Evolutionary conservation across 2,329 filamentous ascomycete species (phyloP).

Genomic region (Epichloe festucae): DNA sequence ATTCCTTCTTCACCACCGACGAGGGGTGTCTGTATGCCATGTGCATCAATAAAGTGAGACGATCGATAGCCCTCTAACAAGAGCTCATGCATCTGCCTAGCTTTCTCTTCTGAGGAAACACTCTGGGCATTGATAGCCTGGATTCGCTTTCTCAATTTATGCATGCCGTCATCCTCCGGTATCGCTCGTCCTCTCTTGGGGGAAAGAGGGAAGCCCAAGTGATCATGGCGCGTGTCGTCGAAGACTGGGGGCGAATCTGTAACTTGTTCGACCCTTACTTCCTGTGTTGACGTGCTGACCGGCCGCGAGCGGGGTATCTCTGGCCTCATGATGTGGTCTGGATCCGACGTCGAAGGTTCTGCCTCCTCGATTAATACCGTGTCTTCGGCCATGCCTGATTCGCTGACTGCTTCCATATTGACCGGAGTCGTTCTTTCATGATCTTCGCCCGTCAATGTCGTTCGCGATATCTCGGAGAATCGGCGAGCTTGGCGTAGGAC

Average conservation of each 20-base stretch:
- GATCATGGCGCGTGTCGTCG: constrained; percentile 17
- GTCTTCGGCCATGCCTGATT: constrained; percentile 13
- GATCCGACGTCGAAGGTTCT: neutral
- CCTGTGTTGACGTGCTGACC: constrained; percentile 21
- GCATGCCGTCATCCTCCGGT: constrained; percentile 73
- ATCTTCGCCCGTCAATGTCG: constrained; percentile 23
- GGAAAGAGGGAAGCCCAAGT: constrained; percentile 20
- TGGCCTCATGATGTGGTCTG: constrained; percentile 8
- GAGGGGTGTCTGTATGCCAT: constrained; percentile 4
- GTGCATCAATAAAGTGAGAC: constrained; percentile 12
- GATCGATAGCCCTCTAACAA: constrained; percentile 54
- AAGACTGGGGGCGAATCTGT: constrained; percentile 10
- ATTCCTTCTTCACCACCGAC: constrained; percentile 9
- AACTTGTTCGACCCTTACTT: constrained; percentile 20
- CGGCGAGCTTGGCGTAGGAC: constrained; percentile 53
- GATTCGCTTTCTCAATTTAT: constrained; percentile 51
- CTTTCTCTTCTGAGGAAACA: constrained; percentile 50
- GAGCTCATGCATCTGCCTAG: constrained; percentile 55
- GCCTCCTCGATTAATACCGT: constrained; percentile 3
- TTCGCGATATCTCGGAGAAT: constrained; percentile 39
- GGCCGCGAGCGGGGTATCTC: constrained; percentile 17
- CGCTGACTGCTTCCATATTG: constrained; percentile 14
- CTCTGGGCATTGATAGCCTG: constrained; percentile 52
- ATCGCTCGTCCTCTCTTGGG: constrained; percentile 25
- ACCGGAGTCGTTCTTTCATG: constrained; percentile 13